phyloP scores from a whole-genome alignment of 1,284 basidiomycete species.

The Coniophora puteana region DNA sequence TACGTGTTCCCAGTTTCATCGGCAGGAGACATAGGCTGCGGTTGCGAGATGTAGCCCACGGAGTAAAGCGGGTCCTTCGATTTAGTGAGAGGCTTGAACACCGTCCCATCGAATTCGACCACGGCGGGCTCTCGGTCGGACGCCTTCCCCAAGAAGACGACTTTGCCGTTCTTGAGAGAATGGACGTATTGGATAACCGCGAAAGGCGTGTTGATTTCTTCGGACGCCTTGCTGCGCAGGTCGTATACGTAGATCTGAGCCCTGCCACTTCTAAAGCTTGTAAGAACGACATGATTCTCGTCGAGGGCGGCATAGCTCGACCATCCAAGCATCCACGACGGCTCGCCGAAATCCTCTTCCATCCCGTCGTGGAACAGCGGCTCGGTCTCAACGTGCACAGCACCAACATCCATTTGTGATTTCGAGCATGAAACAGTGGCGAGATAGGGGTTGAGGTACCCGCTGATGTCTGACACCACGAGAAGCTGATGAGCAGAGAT shows the following conservation, averaged over 20 bases:
- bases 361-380: constrained; percentile 24
- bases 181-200: constrained; percentile 13
- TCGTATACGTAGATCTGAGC: too few relatives aligned
- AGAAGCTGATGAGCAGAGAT: constrained; percentile 24
- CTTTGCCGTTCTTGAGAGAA: constrained; percentile 16
- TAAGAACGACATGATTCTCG: constrained; percentile 7
- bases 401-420: constrained; percentile 26
- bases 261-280: constrained; percentile 16
- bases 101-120: too few relatives aligned
- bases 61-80: constrained; percentile 32
- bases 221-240: too few relatives aligned
- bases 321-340: constrained; percentile 9
- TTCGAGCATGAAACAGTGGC: constrained; percentile 10
- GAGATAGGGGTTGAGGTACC: constrained; percentile 35
- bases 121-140: too few relatives aligned
- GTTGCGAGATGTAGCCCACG: constrained; percentile 37
- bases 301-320: constrained; percentile 11
- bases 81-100: too few relatives aligned
- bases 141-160: constrained; percentile 14
- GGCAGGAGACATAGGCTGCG: constrained; percentile 39
- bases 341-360: constrained; percentile 4
- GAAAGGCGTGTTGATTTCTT: too few relatives aligned
- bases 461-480: constrained; percentile 32
- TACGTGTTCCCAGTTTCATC: constrained; percentile 35
- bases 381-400: too few relatives aligned